These are phyloP conservation scores for Cyberlindnera misumaiensis DNA, from an alignment of 805 yeast species.

Conservation along the genomic window DNA sequence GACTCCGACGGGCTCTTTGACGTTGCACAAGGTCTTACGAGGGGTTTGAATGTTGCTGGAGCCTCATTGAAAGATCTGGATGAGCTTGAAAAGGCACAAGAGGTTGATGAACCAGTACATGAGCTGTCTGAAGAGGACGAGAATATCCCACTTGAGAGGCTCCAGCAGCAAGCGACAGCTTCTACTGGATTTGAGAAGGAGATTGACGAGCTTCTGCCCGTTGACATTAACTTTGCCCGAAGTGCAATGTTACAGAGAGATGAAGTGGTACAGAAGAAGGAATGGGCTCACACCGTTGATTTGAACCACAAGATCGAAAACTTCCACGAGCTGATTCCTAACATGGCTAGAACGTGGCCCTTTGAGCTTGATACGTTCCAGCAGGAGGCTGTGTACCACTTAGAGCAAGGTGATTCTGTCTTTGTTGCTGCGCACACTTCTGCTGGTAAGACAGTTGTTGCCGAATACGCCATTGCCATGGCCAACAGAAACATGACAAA, in stretches of 20 bases:
- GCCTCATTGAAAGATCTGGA: constrained; percentile 4
- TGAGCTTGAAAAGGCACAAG: constrained; percentile 15
- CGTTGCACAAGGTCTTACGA: constrained; percentile 69
- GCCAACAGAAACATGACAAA: constrained; percentile 94
- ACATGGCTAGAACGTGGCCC: constrained; percentile 92
- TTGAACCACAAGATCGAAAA: constrained; percentile 76
- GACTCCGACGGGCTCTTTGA: constrained; percentile 75
- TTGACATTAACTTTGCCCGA: constrained; percentile 42
- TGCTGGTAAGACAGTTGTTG: constrained; percentile 97
- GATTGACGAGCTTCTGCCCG: constrained; percentile 45
- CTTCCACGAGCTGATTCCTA: constrained; percentile 82
- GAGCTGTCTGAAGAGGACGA: constrained; percentile 2
- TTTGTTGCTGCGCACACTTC: constrained; percentile 99
- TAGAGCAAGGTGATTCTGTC: constrained; percentile 97
- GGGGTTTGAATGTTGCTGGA: constrained; percentile 46
- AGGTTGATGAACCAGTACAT: constrained; percentile 25
- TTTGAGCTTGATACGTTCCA: constrained; percentile 93
- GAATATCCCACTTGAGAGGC: constrained; percentile 3
- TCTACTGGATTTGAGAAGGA: constrained; percentile 26
- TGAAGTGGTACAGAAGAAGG: constrained; percentile 31
- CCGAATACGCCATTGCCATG: constrained; percentile 97
- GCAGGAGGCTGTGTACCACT: constrained; percentile 92
- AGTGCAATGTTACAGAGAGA: constrained; percentile 7
- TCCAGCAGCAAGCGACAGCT: background rate
- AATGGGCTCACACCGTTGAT: constrained; percentile 96